Conservation (phyloP, 345 rosid species). For the Geranium brycei region DNA sequence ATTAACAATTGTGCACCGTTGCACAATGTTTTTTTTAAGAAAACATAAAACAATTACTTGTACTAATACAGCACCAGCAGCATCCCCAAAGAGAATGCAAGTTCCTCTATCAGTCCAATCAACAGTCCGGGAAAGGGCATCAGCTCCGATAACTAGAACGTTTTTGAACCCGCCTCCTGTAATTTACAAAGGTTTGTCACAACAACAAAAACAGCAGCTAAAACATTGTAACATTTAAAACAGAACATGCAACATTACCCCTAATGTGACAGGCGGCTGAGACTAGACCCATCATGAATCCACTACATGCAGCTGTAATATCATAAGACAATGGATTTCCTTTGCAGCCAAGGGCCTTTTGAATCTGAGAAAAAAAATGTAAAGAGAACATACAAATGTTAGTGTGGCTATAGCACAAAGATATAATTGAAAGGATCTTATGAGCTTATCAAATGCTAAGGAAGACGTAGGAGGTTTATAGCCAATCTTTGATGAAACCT, state of each 20-base stretch:
- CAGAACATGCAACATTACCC: slow-evolving; percentile 33
- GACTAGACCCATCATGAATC: slow-evolving; percentile 79
- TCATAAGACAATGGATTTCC: slow-evolving; percentile 76
- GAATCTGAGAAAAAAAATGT: slow-evolving; percentile 37
- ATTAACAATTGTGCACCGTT: too few species aligned
- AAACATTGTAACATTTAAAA: not conserved
- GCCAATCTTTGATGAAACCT: too few species aligned
- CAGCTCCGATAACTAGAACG: slow-evolving; percentile 86
- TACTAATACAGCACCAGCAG: slow-evolving; percentile 89
- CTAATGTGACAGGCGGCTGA: slow-evolving; percentile 94
- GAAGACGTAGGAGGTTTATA: too few species aligned
- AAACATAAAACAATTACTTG: slow-evolving; percentile 37
- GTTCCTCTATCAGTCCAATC: slow-evolving; percentile 96
- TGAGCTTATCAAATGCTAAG: too few species aligned
- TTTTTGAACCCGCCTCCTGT: slow-evolving; percentile 79
- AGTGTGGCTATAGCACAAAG: not conserved
- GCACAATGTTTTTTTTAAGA: too few species aligned
- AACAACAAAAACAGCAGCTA: not conserved
- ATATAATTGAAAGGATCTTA: too few species aligned
- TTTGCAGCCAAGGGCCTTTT: slow-evolving; percentile 83
- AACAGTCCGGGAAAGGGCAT: slow-evolving; percentile 69
- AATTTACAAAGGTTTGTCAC: slow-evolving; percentile 1
- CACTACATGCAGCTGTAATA: slow-evolving; percentile 94
- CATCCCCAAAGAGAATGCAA: slow-evolving; percentile 92
- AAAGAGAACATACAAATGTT: not conserved